Percentiles rank a stretch among this genome's conserved stretches.
These are phyloP conservation scores for Ceratobasidium sp. DNA, from an alignment of 1,284 basidiomycete genomes.

Conservation along the genomic window DNA sequence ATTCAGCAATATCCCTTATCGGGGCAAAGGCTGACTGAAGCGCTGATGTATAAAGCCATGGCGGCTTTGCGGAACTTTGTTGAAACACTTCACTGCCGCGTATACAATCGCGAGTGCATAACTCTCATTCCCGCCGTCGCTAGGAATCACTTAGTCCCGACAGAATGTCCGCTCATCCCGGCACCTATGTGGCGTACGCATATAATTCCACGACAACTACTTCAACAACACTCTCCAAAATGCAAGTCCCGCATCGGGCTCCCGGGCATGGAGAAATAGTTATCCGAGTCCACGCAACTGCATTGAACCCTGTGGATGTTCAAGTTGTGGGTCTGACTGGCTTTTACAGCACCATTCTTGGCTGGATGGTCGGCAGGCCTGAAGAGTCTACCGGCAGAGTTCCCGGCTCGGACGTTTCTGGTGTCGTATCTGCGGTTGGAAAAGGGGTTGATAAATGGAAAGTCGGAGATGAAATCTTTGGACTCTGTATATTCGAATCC, in stretches of 20 bases:
- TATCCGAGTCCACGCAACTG: not conserved
- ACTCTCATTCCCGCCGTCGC: no score
- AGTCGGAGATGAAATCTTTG: constrained; percentile 23
- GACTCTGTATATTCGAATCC: no score
- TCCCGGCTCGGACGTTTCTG: constrained; percentile 18
- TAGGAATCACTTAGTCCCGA: no score
- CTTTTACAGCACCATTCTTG: not conserved
- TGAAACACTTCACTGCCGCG: no score
- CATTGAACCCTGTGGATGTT: constrained; percentile 15
- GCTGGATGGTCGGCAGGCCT: constrained; percentile 5
- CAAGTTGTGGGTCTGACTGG: constrained; percentile 12
- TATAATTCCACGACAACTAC: constrained; percentile 2
- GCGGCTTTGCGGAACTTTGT: no score
- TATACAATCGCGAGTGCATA: no score
- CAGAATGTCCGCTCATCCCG: constrained; percentile 7
- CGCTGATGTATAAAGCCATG: no score
- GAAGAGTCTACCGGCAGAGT: not conserved
- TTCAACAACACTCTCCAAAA: not conserved
- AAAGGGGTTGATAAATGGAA: constrained; percentile 12
- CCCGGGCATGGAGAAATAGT: constrained; percentile 3
- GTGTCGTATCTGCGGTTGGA: not conserved
- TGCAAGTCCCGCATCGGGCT: not conserved
- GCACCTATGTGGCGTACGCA: constrained; percentile 13
- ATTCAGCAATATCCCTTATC: no score
- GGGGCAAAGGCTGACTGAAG: no score